Percentiles rank a stretch among this genome's conserved stretches.
These are phyloP conservation scores for Rhizopus delemar DNA, from an alignment of 371 early-diverging fungal species.

Conservation along the genomic window DNA sequence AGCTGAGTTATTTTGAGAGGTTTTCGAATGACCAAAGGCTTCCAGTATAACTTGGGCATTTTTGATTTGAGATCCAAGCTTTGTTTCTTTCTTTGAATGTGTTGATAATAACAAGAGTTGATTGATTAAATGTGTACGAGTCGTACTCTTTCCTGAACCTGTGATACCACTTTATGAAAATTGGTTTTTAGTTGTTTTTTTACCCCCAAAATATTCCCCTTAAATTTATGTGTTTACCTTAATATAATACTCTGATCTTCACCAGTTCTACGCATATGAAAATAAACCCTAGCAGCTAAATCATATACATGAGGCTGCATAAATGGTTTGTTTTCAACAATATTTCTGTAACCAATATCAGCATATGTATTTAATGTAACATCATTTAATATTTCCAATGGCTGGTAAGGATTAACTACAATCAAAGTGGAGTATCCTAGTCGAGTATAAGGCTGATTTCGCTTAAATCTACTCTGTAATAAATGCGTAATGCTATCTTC, in stretches of 20 bases:
- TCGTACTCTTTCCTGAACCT: conserved; percentile 77
- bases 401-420: conserved; percentile 61
- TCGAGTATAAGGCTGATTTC: conserved; percentile 62
- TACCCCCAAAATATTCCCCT: neutral
- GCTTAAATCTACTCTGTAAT: conserved; percentile 56
- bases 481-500: conserved; percentile 60
- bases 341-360: conserved; percentile 54
- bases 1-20: conserved; percentile 63
- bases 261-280: conserved; percentile 80
- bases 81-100: conserved; percentile 56
- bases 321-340: conserved; percentile 41
- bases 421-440: conserved; percentile 60
- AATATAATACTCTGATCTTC: conserved; percentile 80
- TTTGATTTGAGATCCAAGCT: conserved; percentile 62
- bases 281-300: conserved; percentile 66
- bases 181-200: neutral
- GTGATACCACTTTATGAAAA: conserved; percentile 59
- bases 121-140: conserved; percentile 59
- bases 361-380: conserved; percentile 58
- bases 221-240: conserved; percentile 51
- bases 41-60: conserved; percentile 60
- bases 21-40: conserved; percentile 67
- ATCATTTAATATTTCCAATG: conserved; percentile 54
- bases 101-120: conserved; percentile 65
- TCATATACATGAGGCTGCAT: conserved; percentile 65